Evolutionary conservation across 257 asterid genomes (phyloP).

Genomic region (Solanum peruvianum): DNA sequence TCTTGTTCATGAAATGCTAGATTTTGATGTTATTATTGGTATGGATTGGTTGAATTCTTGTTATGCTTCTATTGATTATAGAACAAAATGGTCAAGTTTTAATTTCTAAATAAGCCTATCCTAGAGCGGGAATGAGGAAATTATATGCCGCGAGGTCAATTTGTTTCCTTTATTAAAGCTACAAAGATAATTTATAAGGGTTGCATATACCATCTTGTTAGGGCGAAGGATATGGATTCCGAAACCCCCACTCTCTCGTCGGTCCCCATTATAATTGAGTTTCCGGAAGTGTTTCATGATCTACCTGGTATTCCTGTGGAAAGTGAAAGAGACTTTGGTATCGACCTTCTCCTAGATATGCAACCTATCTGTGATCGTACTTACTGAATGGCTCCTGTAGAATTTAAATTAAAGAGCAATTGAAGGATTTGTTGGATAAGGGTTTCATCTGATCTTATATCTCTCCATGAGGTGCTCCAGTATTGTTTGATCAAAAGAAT

Average conservation of each 20-base stretch:
- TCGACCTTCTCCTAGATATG: neutral
- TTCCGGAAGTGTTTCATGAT: too few relatives aligned
- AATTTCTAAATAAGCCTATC: neutral
- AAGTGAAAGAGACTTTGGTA: too few relatives aligned
- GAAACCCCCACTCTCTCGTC: neutral
- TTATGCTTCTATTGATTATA: neutral
- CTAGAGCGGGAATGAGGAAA: neutral
- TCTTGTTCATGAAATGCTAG: neutral
- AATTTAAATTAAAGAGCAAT: too few relatives aligned
- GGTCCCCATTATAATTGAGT: neutral
- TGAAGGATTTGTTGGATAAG: too few relatives aligned
- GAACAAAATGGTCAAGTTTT: neutral
- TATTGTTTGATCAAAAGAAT: too few relatives aligned
- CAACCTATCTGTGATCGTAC: neutral
- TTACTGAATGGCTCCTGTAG: accelerated
- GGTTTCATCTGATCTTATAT: too few relatives aligned
- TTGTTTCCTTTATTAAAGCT: neutral
- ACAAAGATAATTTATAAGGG: too few relatives aligned
- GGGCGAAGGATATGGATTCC: neutral
- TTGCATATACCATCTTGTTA: neutral
- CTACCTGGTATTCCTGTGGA: neutral
- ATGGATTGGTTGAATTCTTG: neutral
- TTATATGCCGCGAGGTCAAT: neutral
- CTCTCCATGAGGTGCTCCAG: neutral
- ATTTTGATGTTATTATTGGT: neutral